Base-by-base conservation (phyloP, 208 protist species). In the Endotrypanum monterogeii region DNA sequence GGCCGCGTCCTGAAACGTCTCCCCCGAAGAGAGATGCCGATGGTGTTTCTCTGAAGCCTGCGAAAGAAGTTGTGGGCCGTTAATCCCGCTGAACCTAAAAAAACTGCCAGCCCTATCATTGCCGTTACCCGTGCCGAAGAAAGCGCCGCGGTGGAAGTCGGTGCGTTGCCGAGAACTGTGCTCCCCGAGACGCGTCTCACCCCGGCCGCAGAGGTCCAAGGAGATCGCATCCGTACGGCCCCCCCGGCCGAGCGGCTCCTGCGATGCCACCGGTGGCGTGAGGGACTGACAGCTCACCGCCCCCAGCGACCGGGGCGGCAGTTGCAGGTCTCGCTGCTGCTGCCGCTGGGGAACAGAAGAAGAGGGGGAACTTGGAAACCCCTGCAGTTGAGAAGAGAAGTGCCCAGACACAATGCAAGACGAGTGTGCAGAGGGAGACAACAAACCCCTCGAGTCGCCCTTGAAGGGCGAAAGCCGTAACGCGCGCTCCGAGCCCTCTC, bases 251-350 rank as follows among this genome's bases (percentile, higher is more conserved):
- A 23, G 28, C 28, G 44, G 16, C 39, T 16, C 44, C 44, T 37
- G 44, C 39, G 16, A 7, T 35, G 5, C 44, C 39, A 37, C 37
- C 32, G 67, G 16, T 23, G 35, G 18, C 54, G 55, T 35, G 67
- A 50, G 28, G n/a, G 63, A 51, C 39, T 60, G 51, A 3, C 52
- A 80, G 37, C 41, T 44, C 25, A 52, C 12, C 11, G 63, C 70
- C 7, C 75, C 70, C 0, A 23, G 46, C n/a, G 76, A 75, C 39
- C 39, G 76, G 44, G 62, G 67, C 54, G 67, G 76, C 74, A 63
- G 60, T 70, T 12, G 66, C 50, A 56, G 50, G 0, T n/a, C n/a
- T n/a, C n/a, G 48, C 44, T 20, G 37, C 54, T 11, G 39, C 30
- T 68, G 67, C 14, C 51, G 68, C 62, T 41, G 46, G 23, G 55